These are phyloP conservation scores for Hymenoscyphus linearis DNA, from an alignment of 2,329 filamentous ascomycete genomes.

Conservation along the genomic window DNA sequence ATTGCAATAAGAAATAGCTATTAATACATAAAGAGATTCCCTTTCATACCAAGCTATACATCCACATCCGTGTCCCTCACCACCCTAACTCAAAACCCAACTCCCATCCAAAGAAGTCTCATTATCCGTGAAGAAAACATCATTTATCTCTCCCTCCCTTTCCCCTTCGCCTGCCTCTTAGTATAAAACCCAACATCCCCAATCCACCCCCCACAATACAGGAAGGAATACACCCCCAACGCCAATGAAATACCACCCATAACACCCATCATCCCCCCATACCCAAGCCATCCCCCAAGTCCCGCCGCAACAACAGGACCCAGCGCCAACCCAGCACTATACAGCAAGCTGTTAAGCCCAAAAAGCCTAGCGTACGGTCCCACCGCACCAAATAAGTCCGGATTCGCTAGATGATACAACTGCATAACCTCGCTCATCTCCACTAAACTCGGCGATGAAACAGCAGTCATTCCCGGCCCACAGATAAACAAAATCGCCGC, in stretches of 20 bases:
- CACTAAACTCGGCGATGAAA: conserved; percentile 50
- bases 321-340: conserved; percentile 52
- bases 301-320: conserved; percentile 53
- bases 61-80: too few species aligned
- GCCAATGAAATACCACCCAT: conserved; percentile 21
- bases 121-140: too few species aligned
- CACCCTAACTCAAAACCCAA: background rate
- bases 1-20: too few species aligned
- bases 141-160: background rate
- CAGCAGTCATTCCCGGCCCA: conserved; percentile 47
- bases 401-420: conserved; percentile 50
- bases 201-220: conserved; percentile 18
- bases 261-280: conserved; percentile 46
- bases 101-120: background rate
- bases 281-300: conserved; percentile 47
- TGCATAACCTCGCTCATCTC: conserved; percentile 52
- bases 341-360: conserved; percentile 58
- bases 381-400: conserved; percentile 47
- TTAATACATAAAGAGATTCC: too few species aligned
- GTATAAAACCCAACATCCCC: background rate
- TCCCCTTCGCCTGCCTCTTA: background rate
- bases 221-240: conserved; percentile 19
- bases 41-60: too few species aligned
- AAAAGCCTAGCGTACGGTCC: conserved; percentile 63
- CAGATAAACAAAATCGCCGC: conserved; percentile 40